These are phyloP conservation scores for Sordariomycetes sp. DNA, from an alignment of 2,329 filamentous ascomycete genomes.

Conservation along the genomic window DNA sequence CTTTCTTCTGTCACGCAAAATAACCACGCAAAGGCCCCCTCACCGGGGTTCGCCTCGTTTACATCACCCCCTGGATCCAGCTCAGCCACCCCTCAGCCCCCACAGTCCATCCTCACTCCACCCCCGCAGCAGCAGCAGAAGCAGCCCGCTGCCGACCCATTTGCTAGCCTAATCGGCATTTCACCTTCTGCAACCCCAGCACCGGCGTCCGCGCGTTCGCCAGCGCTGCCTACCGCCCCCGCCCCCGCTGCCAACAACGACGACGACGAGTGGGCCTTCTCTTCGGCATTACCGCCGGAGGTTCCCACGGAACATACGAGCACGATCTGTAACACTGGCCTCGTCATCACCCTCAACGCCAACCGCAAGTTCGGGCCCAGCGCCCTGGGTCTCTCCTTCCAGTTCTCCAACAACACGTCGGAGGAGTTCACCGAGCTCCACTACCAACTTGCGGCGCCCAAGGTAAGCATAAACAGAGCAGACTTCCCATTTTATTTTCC, in stretches of 20 bases:
- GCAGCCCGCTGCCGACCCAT: slow-evolving; percentile 34
- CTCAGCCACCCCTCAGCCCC: slow-evolving; percentile 41
- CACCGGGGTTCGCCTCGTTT: slow-evolving; percentile 44
- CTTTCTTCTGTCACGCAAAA: slow-evolving; percentile 53
- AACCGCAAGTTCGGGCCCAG: slow-evolving; percentile 43
- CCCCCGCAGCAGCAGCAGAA: slow-evolving; percentile 17
- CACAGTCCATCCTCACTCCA: slow-evolving; percentile 32
- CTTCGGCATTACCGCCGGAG: slow-evolving; percentile 66
- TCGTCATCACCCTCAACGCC: slow-evolving; percentile 67
- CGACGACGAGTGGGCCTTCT: slow-evolving; percentile 92
- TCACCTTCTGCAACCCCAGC: slow-evolving; percentile 14
- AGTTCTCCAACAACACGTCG: slow-evolving; percentile 73
- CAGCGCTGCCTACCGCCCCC: slow-evolving; percentile 16
- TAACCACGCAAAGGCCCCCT: slow-evolving; percentile 35
- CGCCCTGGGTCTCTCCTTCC: slow-evolving; percentile 59
- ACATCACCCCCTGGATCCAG: slow-evolving; percentile 40
- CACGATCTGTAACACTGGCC: slow-evolving; percentile 55
- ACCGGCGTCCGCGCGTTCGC: slow-evolving; percentile 13
- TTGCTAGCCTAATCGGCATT: slow-evolving; percentile 32
- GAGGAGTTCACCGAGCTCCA: slow-evolving; percentile 69
- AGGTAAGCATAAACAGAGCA: slow-evolving; percentile 41
- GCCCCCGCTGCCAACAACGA: slow-evolving; percentile 30
- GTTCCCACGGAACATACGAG: slow-evolving; percentile 49
- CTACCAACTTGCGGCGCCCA: slow-evolving; percentile 88
- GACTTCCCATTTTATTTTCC: slow-evolving; percentile 4